Evolutionary conservation across 164 flowering plant species (phyloP), one percentile per base, ranked within the genome.

Genomic region (Malania oleifera): DNA sequence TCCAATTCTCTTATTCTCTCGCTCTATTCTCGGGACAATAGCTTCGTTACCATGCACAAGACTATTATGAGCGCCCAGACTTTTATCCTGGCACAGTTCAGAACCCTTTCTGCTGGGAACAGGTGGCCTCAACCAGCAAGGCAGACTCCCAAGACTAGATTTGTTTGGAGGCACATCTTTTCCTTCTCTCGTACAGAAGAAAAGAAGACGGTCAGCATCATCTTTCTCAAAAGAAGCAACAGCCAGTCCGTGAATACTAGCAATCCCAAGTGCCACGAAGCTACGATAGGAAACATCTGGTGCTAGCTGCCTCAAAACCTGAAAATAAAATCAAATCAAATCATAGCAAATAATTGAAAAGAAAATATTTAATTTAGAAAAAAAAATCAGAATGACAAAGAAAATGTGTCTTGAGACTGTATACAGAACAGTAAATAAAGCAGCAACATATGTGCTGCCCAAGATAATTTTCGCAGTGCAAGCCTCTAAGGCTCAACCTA

Each of bases 231-330:
- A 95, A 61, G 99, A 84, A 56, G 97, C 95, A 67, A 95, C 97
- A 46, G 96, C 73, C 53, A 76, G 64, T 52, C 99, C 99, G 57
- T 95, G 99, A 62, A 95, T 77, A 70, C 97, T 77, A 34, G 93
- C 96, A 67, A 95, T 76, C 27, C 99, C 99, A 54, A 95, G 89
- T 49, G 87, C 76, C 64, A 87, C 91, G 61, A 95, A 82, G 67
- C 85, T 85, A 29, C 86, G 95, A 55, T 85, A 89, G 19, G 93
- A 82, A 56, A 66, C 71, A 63, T 95, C 93, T 45, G 87, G 91
- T 5, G 99, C 96, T 28, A 95, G 81, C 77, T 95, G 99, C 77
- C 91, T 82, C 75, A 95, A 70, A 54, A 95, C 90, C 99, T 95
- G 82, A 11, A 12, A 15, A 27, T 5, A 52, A 12, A 52, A 56